Conservation (phyloP, 2,329 filamentous ascomycete species). For the Grosmannia serpens region DNA sequence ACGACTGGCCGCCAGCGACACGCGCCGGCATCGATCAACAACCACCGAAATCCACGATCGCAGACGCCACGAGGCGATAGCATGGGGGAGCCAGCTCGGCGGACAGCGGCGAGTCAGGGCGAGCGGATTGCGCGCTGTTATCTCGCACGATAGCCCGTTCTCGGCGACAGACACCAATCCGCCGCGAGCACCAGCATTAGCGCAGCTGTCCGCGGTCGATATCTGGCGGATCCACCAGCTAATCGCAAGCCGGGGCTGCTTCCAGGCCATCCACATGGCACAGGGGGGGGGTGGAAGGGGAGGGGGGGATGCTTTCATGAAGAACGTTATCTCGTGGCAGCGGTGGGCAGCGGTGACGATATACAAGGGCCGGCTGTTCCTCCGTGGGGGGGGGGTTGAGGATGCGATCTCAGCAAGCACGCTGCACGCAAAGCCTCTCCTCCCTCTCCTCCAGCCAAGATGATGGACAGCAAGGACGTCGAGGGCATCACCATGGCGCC, state of each 20-base stretch:
- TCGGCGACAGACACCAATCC: neutral
- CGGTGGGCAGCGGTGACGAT: neutral
- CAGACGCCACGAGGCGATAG: neutral
- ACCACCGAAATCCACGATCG: neutral
- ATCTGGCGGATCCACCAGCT: neutral
- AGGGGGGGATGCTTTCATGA: no score
- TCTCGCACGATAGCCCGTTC: neutral
- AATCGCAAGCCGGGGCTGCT: neutral
- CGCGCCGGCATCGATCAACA: neutral
- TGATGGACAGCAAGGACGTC: conserved; percentile 1
- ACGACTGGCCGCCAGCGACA: no score
- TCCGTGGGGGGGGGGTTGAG: no score
- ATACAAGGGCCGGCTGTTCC: neutral
- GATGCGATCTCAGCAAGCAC: no score
- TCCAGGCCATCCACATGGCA: neutral
- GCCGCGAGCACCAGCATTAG: neutral
- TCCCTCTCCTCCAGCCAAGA: neutral
- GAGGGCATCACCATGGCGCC: conserved; percentile 5
- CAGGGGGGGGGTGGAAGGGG: no score
- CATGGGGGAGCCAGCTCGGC: neutral
- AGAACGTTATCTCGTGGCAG: neutral
- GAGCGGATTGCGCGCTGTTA: neutral
- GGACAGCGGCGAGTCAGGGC: neutral
- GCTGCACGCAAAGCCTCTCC: neutral
- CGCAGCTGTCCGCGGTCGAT: neutral